These are phyloP conservation scores for Lecanoromycetidae sp. DNA, from an alignment of 2,329 filamentous ascomycete species.

Conservation along the genomic window DNA sequence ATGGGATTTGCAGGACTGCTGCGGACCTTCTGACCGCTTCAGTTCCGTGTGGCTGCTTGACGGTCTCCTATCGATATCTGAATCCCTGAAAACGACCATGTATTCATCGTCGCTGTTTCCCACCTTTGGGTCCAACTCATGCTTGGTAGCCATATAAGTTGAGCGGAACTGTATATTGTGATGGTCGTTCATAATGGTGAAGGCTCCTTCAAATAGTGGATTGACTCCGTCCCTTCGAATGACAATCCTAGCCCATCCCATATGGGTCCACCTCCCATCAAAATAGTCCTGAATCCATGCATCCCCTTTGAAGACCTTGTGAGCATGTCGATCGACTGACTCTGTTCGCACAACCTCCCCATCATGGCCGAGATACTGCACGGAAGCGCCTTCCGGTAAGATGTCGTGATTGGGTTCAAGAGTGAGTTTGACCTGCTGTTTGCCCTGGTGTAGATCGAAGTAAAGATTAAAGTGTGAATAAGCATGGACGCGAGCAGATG, in stretches of 20 bases:
- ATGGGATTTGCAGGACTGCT: slow-evolving; percentile 58
- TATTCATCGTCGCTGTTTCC: slow-evolving; percentile 49
- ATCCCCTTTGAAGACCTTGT: slow-evolving; percentile 74
- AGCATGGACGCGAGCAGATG: slow-evolving; percentile 65
- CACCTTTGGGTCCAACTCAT: slow-evolving; percentile 57
- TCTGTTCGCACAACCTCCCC: slow-evolving; percentile 58
- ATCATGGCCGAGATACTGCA: slow-evolving; percentile 60
- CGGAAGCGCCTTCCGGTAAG: slow-evolving; percentile 59
- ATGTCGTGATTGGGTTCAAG: slow-evolving; percentile 89
- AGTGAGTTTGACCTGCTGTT: slow-evolving; percentile 61
- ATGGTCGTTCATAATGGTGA: slow-evolving; percentile 66
- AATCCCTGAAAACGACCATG: slow-evolving; percentile 88
- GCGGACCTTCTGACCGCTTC: slow-evolving; percentile 42
- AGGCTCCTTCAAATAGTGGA: slow-evolving; percentile 83
- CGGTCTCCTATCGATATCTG: slow-evolving; percentile 51
- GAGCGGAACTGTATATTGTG: slow-evolving; percentile 73
- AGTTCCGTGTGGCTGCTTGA: slow-evolving; percentile 38
- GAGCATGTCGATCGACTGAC: slow-evolving; percentile 55
- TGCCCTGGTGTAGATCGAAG: slow-evolving; percentile 58
- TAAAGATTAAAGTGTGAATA: slow-evolving; percentile 73
- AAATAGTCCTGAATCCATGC: slow-evolving; percentile 57
- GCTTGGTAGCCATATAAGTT: slow-evolving; percentile 61
- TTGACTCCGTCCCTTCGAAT: slow-evolving; percentile 61
- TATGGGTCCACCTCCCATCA: slow-evolving; percentile 59
- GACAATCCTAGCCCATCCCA: slow-evolving; percentile 76